Evolutionary conservation across 345 rosid genomes (phyloP).

Genomic region (Populus euphratica): DNA sequence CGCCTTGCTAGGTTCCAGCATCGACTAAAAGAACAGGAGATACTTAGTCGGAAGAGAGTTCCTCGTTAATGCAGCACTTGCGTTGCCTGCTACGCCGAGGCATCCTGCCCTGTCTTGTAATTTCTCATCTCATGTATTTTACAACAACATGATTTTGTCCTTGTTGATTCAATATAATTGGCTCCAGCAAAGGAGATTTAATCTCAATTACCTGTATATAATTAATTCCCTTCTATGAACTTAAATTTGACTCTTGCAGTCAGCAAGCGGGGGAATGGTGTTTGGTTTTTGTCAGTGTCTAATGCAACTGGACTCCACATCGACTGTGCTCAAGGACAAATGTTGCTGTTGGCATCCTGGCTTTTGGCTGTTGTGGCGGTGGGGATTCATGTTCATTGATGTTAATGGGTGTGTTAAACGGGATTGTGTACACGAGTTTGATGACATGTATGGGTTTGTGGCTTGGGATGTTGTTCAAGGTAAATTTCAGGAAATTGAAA

Average conservation of each 20-base stretch:
- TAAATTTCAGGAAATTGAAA: conserved; percentile 2
- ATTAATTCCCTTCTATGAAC: not conserved
- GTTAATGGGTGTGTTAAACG: conserved; percentile 8
- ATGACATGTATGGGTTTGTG: conserved; percentile 15
- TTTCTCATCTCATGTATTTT: conserved; percentile 5
- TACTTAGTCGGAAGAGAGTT: conserved; percentile 81
- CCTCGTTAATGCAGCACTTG: conserved; percentile 38
- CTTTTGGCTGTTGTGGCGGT: not conserved
- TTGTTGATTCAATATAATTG: not conserved
- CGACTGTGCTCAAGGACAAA: not conserved
- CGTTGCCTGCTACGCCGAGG: conserved; percentile 2
- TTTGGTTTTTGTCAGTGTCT: conserved; percentile 1
- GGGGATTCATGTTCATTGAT: not conserved
- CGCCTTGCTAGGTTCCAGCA: conserved; percentile 97
- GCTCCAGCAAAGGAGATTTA: not conserved
- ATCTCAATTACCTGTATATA: not conserved
- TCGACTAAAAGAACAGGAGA: conserved; percentile 89
- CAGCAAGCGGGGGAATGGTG: not conserved
- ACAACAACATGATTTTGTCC: not conserved
- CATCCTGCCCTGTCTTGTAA: conserved; percentile 21
- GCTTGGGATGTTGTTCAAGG: conserved; percentile 4
- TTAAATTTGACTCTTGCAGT: conserved; percentile 16
- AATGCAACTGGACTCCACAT: not conserved
- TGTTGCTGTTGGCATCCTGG: not conserved
- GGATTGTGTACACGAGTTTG: conserved; percentile 4